Percentiles rank a stretch among this genome's conserved stretches.
Evolutionary conservation across 345 rosid genomes (phyloP).

Genomic region (Ailanthus altissimus): DNA sequence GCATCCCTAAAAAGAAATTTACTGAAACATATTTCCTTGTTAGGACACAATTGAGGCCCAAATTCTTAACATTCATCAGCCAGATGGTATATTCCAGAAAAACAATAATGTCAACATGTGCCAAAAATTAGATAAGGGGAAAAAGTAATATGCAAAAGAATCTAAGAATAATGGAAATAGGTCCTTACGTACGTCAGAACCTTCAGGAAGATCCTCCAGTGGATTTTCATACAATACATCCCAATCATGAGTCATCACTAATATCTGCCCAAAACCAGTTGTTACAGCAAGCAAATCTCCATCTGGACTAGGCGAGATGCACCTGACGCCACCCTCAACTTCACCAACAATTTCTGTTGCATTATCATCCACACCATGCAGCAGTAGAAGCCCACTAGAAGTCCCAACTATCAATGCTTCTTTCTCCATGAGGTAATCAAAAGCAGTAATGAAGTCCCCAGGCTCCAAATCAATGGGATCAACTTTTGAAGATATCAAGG

Average conservation of each 20-base stretch:
- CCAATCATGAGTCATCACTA: conserved; percentile 97
- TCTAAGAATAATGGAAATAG: conserved; percentile 35
- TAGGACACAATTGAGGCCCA: background rate
- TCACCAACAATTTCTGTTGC: conserved; percentile 73
- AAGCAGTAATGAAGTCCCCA: conserved; percentile 65
- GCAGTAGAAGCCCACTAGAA: conserved; percentile 57
- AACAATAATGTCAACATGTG: background rate
- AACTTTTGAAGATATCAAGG: conserved; percentile 42
- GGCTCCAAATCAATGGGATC: conserved; percentile 61
- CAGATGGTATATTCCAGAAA: conserved; percentile 1
- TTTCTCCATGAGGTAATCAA: conserved; percentile 89
- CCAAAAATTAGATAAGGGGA: background rate
- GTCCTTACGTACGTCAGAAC: conserved; percentile 84
- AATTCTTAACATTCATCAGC: background rate
- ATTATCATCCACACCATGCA: conserved; percentile 61
- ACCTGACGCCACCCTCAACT: conserved; percentile 82
- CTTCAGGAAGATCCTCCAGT: conserved; percentile 56
- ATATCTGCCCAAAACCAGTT: conserved; percentile 73
- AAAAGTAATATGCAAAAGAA: background rate
- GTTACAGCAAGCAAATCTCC: conserved; percentile 77
- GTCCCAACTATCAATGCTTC: conserved; percentile 87
- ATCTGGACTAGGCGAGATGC: conserved; percentile 85
- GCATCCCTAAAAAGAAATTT: background rate
- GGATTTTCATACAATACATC: conserved; percentile 80
- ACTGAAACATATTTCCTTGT: background rate